Evolutionary conservation across 495 filamentous ascomycete species (phyloP).

Genomic region (Penicillium cinerascens): DNA sequence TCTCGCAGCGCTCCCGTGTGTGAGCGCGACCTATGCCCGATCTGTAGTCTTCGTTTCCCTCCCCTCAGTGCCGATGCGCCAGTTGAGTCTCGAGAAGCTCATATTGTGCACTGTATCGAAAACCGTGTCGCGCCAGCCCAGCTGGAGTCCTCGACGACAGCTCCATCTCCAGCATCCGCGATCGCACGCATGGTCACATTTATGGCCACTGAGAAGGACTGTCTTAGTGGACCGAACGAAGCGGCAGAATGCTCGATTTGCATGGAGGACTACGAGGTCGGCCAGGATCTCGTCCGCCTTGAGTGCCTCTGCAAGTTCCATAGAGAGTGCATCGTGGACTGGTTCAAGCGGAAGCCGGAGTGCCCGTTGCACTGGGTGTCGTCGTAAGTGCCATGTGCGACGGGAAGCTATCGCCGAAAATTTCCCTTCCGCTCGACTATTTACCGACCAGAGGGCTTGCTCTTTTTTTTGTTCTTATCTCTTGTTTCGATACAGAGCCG

Average conservation of each 20-base stretch:
- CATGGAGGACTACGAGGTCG: slow-evolving; percentile 90
- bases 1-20: slow-evolving; percentile 41
- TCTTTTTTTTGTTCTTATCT: neutral
- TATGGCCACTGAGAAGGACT: slow-evolving; percentile 87
- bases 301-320: slow-evolving; percentile 96
- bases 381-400: slow-evolving; percentile 6
- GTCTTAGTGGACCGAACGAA: slow-evolving; percentile 61
- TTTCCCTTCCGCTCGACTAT: neutral
- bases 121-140: slow-evolving; percentile 19
- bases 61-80: slow-evolving; percentile 56
- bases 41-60: slow-evolving; percentile 77
- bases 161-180: slow-evolving; percentile 10
- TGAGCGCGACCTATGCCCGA: slow-evolving; percentile 88
- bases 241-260: slow-evolving; percentile 85
- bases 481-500: neutral
- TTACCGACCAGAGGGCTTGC: no score
- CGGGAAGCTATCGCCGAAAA: no score
- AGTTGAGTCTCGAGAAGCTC: slow-evolving; percentile 64
- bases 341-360: slow-evolving; percentile 53
- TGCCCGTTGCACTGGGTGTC: slow-evolving; percentile 52
- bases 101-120: slow-evolving; percentile 74
- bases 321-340: slow-evolving; percentile 58
- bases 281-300: slow-evolving; percentile 74
- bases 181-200: slow-evolving; percentile 61
- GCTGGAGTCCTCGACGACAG: neutral